Conservation (phyloP, 495 filamentous ascomycete genomes). For the Hypomontagnella monticulosa region DNA sequence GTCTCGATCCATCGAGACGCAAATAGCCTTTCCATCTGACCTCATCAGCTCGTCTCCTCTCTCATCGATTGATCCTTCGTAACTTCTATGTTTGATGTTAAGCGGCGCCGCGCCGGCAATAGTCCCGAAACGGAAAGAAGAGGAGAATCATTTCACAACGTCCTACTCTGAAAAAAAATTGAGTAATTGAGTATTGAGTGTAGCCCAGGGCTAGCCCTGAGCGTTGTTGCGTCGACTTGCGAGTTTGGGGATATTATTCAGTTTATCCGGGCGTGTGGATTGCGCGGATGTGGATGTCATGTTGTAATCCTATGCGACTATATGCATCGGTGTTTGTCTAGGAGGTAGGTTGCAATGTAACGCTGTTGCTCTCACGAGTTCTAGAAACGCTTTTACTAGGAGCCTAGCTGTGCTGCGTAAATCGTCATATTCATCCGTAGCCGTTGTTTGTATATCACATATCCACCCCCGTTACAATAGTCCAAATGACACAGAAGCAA, state of each 20-base stretch:
- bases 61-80: not conserved
- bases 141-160: conserved; percentile 9
- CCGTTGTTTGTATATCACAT: not conserved
- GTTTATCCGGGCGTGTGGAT: conserved; percentile 34
- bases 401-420: not conserved
- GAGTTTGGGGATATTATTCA: not conserved
- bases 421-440: not conserved
- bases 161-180: not conserved
- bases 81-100: conserved; percentile 8
- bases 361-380: conserved; percentile 5
- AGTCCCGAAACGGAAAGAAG: conserved; percentile 11
- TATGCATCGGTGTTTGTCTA: not conserved
- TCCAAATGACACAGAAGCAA: too few species aligned
- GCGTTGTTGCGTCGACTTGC: not conserved
- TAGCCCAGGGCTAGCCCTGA: too few species aligned
- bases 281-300: not conserved
- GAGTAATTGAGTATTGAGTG: conserved; percentile 7
- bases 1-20: too few species aligned
- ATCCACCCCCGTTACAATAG: not conserved
- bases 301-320: not conserved
- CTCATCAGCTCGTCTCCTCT: not conserved
- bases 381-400: not conserved
- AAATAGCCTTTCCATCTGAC: conserved; percentile 1
- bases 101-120: conserved; percentile 10
- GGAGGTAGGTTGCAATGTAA: not conserved